phyloP scores from a whole-genome alignment of 202 grass and related monocot genomes.

The Digitaria exilis region DNA sequence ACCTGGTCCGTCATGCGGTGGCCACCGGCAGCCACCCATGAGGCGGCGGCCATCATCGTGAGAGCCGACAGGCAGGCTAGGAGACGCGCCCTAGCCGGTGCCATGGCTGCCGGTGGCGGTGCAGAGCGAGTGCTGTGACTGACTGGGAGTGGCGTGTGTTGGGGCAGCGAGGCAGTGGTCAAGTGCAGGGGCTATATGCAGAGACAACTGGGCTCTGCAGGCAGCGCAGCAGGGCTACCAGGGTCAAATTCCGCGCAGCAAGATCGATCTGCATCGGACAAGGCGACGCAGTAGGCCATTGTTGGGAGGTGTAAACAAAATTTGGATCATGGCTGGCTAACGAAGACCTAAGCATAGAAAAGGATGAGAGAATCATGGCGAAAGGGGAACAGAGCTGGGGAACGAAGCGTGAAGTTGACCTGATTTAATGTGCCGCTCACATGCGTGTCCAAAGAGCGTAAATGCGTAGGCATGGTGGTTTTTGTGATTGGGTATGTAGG shows the following conservation, averaged over 20 bases:
- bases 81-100: slow-evolving; percentile 26
- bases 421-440: slow-evolving; percentile 35
- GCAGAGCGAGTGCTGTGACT: neutral
- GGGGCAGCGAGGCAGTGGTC: slow-evolving; percentile 26
- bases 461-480: neutral
- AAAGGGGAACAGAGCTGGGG: neutral
- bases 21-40: slow-evolving; percentile 22
- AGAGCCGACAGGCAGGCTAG: slow-evolving; percentile 40
- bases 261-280: slow-evolving; percentile 45
- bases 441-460: neutral
- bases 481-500: neutral
- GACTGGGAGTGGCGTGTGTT: neutral
- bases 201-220: neutral
- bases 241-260: slow-evolving; percentile 35
- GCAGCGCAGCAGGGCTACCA: slow-evolving; percentile 18
- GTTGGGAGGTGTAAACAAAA: slow-evolving; percentile 43
- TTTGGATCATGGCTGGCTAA: slow-evolving; percentile 20
- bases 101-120: slow-evolving; percentile 36
- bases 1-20: slow-evolving; percentile 31
- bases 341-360: slow-evolving; percentile 39
- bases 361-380: neutral
- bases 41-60: slow-evolving; percentile 2
- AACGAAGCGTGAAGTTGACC: slow-evolving; percentile 46
- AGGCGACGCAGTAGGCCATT: neutral
- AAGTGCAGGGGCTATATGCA: slow-evolving; percentile 38